phyloP scores from a whole-genome alignment of 306 rosid species.

The Quercus agrifolia region DNA sequence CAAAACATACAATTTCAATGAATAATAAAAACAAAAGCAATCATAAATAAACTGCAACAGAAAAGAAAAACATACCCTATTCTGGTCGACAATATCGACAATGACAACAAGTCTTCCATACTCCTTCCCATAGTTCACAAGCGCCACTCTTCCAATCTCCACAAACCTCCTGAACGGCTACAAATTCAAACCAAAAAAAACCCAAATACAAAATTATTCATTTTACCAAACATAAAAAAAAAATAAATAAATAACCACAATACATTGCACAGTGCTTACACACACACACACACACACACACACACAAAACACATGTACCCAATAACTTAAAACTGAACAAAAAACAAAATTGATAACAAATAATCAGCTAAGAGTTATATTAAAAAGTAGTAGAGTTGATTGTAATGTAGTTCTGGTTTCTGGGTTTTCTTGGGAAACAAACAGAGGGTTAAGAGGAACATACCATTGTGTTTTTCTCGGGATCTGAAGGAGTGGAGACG shows the following conservation, averaged over 20 bases:
- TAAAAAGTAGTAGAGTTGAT: too few species aligned
- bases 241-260: not conserved
- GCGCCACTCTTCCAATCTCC: too few species aligned
- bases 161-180: constrained; percentile 43
- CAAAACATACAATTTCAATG: not conserved
- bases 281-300: not conserved
- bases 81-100: too few species aligned
- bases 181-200: not conserved
- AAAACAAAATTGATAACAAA: not conserved
- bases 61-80: constrained; percentile 18
- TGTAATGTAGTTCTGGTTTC: too few species aligned
- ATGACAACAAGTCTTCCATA: constrained; percentile 27
- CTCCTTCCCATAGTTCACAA: constrained; percentile 30
- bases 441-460: not conserved
- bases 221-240: not conserved
- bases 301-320: not conserved
- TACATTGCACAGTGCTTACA: not conserved
- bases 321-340: not conserved
- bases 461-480: constrained; percentile 18
- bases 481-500: constrained; percentile 1
- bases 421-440: not conserved
- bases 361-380: not conserved
- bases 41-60: not conserved
- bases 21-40: not conserved
- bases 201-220: not conserved